A percentile compares a stretch with the other conserved stretches of the same genome.
phyloP scores from a whole-genome alignment of 75 land plant genomes.

The Larix kaempferi region DNA sequence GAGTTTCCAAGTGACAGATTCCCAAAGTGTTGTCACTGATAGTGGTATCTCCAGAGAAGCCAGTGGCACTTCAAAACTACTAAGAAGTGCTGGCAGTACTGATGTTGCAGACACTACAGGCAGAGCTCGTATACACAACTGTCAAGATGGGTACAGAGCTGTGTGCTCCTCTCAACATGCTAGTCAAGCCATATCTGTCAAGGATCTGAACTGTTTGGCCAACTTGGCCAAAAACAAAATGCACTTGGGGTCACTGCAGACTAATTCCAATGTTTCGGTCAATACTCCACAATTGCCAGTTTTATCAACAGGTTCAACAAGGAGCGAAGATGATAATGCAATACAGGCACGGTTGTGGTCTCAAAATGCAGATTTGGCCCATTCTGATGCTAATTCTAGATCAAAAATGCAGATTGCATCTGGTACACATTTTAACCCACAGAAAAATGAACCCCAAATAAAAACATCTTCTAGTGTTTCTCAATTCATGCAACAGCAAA shows the following conservation, averaged over 20 bases:
- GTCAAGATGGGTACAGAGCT: neutral
- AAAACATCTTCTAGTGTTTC: slow-evolving; percentile 6
- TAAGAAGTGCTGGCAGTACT: slow-evolving; percentile 4
- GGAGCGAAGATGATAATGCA: neutral
- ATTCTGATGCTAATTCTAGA: neutral
- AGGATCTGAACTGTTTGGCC: neutral
- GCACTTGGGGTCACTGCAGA: neutral
- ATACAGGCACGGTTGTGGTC: neutral
- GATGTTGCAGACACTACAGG: slow-evolving; percentile 4
- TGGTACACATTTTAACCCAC: neutral
- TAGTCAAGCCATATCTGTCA: neutral
- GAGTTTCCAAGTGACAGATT: slow-evolving; percentile 5
- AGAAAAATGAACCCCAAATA: neutral
- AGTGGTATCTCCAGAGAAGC: slow-evolving; percentile 19
- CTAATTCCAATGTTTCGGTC: neutral
- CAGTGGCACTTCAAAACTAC: slow-evolving; percentile 24
- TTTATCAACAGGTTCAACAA: slow-evolving; percentile 2
- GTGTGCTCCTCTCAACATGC: neutral
- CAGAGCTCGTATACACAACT: slow-evolving; percentile 7
- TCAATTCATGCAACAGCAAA: slow-evolving; percentile 8
- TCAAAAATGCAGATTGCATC: slow-evolving; percentile 4
- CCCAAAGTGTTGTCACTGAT: slow-evolving; percentile 11
- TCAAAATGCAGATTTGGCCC: slow-evolving; percentile 8
- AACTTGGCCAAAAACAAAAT: neutral
- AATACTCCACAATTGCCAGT: neutral